phyloP scores from a whole-genome alignment of 2,329 filamentous ascomycete genomes.

The Sclerotinia borealis region DNA sequence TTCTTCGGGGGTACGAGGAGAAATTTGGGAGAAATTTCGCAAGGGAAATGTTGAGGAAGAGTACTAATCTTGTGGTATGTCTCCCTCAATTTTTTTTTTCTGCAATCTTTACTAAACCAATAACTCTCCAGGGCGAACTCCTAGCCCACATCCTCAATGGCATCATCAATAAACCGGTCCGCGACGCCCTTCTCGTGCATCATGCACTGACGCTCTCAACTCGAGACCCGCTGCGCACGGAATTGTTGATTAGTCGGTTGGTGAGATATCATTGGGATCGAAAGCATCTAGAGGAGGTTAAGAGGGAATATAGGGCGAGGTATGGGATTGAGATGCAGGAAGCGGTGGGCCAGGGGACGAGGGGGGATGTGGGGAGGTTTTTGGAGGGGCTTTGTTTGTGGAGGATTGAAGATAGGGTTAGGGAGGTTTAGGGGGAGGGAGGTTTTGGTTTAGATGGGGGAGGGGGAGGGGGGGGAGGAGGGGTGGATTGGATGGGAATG shows the following conservation, averaged over 20 bases:
- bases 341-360: slow-evolving; percentile 71
- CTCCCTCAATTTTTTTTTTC: not conserved
- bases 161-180: slow-evolving; percentile 89
- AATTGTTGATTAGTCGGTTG: slow-evolving; percentile 80
- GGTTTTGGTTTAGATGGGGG: too few species aligned
- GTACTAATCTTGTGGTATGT: slow-evolving; percentile 85
- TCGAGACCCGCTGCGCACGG: slow-evolving; percentile 64
- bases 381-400: slow-evolving; percentile 63
- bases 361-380: slow-evolving; percentile 71
- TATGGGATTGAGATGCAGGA: slow-evolving; percentile 71
- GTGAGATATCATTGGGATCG: slow-evolving; percentile 92
- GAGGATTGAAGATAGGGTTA: slow-evolving; percentile 54
- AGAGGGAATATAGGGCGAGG: slow-evolving; percentile 70
- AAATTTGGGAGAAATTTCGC: slow-evolving; percentile 77
- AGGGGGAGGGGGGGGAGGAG: not conserved
- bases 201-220: slow-evolving; percentile 75
- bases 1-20: slow-evolving; percentile 70
- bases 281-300: slow-evolving; percentile 71
- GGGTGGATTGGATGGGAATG: not conserved
- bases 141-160: slow-evolving; percentile 94
- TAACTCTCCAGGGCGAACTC: slow-evolving; percentile 67
- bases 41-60: slow-evolving; percentile 79
- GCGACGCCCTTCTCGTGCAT: slow-evolving; percentile 83
- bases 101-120: not conserved
- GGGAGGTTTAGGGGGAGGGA: slow-evolving; percentile 34